phyloP scores from a whole-genome alignment of 805 yeast genomes.

The Komagataella ulmi region DNA sequence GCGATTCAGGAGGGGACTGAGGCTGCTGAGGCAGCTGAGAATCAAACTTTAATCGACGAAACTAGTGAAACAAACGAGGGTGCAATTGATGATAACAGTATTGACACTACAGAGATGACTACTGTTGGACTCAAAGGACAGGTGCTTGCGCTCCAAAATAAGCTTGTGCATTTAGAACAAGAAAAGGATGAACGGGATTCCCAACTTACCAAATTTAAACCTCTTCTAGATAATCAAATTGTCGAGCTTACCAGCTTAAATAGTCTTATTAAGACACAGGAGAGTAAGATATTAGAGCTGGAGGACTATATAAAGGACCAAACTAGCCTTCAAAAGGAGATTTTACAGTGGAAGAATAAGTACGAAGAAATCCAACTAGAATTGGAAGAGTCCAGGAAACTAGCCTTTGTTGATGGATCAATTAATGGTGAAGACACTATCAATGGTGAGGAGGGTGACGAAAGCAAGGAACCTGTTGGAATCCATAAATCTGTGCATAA shows the following conservation, averaged over 20 bases:
- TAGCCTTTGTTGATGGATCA: conserved; percentile 10
- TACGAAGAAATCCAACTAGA: conserved; percentile 31
- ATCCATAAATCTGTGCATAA: conserved; percentile 4
- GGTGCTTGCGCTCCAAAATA: conserved; percentile 1
- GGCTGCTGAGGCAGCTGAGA: not conserved
- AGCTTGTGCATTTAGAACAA: conserved; percentile 27
- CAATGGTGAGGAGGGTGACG: conserved; percentile 16
- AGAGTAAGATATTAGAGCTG: conserved; percentile 27
- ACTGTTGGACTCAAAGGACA: not conserved
- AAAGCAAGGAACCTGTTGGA: conserved; percentile 4
- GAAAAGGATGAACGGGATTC: conserved; percentile 29
- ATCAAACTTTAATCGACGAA: not conserved
- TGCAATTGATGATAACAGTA: not conserved
- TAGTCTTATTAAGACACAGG: conserved; percentile 38
- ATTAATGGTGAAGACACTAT: conserved; percentile 19
- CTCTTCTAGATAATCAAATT: conserved; percentile 38
- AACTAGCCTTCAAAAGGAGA: conserved; percentile 28
- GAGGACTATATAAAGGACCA: conserved; percentile 27
- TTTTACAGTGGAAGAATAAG: conserved; percentile 32
- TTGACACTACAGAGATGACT: not conserved
- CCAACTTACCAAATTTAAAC: conserved; percentile 32
- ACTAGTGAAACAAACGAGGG: not conserved
- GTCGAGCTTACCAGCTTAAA: conserved; percentile 40
- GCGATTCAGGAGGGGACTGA: not conserved
- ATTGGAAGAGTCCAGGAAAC: conserved; percentile 21